Conservation (phyloP, 306 rosid species). For the Sechiopsis laciniata region DNA sequence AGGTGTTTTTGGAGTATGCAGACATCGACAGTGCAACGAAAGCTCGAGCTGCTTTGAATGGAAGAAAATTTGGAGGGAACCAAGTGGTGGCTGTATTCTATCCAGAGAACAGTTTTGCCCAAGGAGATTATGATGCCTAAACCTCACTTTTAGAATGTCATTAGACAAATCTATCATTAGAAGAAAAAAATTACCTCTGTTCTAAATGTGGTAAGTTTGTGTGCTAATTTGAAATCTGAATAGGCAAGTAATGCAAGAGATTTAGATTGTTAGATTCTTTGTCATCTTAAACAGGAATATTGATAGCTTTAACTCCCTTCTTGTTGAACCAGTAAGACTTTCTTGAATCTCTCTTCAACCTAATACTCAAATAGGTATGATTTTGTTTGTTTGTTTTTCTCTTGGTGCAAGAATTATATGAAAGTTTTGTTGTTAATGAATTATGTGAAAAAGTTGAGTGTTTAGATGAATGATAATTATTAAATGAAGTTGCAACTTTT, state of each 20-base stretch:
- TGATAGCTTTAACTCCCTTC: too few relatives aligned
- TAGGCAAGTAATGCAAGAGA: slow-evolving; percentile 5
- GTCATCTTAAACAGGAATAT: too few relatives aligned
- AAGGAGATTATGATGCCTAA: slow-evolving; percentile 77
- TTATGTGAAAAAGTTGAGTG: too few relatives aligned
- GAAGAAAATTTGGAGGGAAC: slow-evolving; percentile 80
- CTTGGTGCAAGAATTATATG: too few relatives aligned
- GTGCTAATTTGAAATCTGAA: background rate
- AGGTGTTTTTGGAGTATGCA: slow-evolving; percentile 92
- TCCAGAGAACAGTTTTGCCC: slow-evolving; percentile 71
- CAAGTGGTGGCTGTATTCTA: slow-evolving; percentile 75
- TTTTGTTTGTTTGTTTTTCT: too few relatives aligned
- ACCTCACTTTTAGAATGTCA: background rate
- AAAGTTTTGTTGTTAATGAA: too few relatives aligned
- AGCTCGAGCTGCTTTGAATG: slow-evolving; percentile 81
- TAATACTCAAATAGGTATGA: too few relatives aligned
- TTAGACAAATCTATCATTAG: slow-evolving; percentile 6
- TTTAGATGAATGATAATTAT: too few relatives aligned
- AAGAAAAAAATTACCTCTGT: background rate
- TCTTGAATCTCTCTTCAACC: too few relatives aligned
- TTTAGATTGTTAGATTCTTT: slow-evolving; percentile 7
- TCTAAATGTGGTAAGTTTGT: slow-evolving; percentile 3
- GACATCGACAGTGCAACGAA: slow-evolving; percentile 76
- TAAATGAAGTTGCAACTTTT: too few relatives aligned
- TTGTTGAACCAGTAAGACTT: too few relatives aligned